Base-by-base conservation (phyloP, 345 rosid genomes). In the Lepidium didymum region DNA sequence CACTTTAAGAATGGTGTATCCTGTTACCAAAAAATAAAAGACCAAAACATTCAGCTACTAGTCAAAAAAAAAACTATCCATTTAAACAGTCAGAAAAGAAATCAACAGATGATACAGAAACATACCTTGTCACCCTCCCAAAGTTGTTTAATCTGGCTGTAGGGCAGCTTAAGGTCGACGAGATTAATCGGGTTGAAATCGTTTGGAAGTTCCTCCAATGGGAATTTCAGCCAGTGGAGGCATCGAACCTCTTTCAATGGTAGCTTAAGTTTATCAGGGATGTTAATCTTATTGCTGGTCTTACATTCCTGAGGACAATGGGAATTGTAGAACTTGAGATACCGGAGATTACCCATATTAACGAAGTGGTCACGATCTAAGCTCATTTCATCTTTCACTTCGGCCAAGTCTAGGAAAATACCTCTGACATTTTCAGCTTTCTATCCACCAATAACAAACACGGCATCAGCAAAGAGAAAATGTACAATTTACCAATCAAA, bases 91-190 rank as follows among this genome's bases (percentile, higher is more conserved):
- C 8, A 23, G 12, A 23, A 38, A 25, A 58, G 18, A 13, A 0
- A 23, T 21, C 21, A 58, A 13, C 6, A 64, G 6, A 21, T 9
- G 19, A 44, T 10, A 19, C 10, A 55, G 46, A 36, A 1, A 19
- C 36, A 21, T 43, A 79, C 80, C 74, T 72, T 67, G 1, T 0
- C 42, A 46, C 62, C 67, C 9, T 54, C 27, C 80, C 80, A 80
- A 2, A 80, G 51, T 31, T 52, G 65, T 52, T 51, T 1, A 3
- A 80, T 34, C 4, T 43, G 8, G 55, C 83, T 62, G 10, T 33
- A 4, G 0, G 37, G 45, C 11, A 79, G 14, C 36, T 10, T 43
- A 42, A 77, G 73, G 23, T 65, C 70, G 0, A 73, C 64, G 2
- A 68, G 73, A 3, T 70, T 67, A 0, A 9, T 40, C 0, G 69